Evolutionary conservation across 169 alveolate species (phyloP), one percentile per base, ranked within the genome.

Genomic region (Plasmodium gallinaceum): DNA sequence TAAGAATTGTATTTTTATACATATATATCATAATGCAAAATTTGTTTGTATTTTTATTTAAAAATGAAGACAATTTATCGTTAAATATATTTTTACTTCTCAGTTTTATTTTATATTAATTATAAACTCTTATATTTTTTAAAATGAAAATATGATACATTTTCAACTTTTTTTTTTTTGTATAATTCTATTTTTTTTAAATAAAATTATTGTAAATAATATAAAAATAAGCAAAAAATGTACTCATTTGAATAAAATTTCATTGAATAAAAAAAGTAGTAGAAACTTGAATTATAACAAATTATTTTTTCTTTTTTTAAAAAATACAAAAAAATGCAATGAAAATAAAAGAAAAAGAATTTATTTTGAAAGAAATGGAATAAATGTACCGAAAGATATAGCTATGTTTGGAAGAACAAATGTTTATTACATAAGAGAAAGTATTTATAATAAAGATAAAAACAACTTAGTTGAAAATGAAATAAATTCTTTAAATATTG

Each of bases 381-480:
- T 80, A 32, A 80, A 80, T 24, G 75, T 80, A 22, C 90, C 90
- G 4, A 24, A 51, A 48, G 90, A 80, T 65, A 62, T 80, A 18
- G 90, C 90, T n/a, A 80, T 80, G 90, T 80, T 80, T 80, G 90
- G 90, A 32, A 66, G 68, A 26, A 80, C 80, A 24, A 80, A 80
- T 39, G 64, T 80, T 18, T 80, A 80, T 48, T 80, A 80, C 43
- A 58, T 80, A 71, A 48, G 90, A 62, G 83, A 80, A 60, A 80
- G 78, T 52, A 69, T 80, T 20, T 80, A 80, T 26, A 48, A 80
- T 66, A 54, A 71, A 58, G 45, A 58, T 42, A 26, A 66, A 39
- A 80, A 80, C 42, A 80, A 80, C 52, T 80, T 80, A 66, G 61
- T 80, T 14, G 73, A 70, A 45, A 80, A 80, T 42, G 90, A 80